These are phyloP conservation scores for Fusarium globosum DNA, from an alignment of 2,329 filamentous ascomycete species.

Conservation along the genomic window DNA sequence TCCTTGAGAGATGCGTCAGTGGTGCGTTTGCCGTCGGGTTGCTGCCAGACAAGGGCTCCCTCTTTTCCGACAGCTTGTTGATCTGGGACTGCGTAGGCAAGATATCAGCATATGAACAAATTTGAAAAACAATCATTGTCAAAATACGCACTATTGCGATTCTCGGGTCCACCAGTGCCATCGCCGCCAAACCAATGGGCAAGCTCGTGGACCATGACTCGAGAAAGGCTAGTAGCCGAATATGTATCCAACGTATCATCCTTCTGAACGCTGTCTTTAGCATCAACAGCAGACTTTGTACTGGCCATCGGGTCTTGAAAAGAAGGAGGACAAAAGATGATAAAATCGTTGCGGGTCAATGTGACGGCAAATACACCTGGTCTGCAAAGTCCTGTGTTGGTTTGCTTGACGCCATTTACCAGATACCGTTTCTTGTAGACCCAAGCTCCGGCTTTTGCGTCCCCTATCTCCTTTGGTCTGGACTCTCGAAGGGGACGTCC, in stretches of 20 bases:
- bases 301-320: background rate
- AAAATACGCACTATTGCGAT: background rate
- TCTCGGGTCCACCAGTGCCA: background rate
- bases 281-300: background rate
- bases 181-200: slow-evolving; percentile 1
- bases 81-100: background rate
- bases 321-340: background rate
- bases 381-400: background rate
- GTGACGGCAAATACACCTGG: background rate
- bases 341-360: background rate
- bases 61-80: slow-evolving; percentile 1
- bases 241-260: background rate
- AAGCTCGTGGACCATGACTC: slow-evolving; percentile 7
- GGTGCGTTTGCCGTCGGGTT: background rate
- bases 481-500: background rate
- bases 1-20: background rate
- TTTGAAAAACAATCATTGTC: too few relatives aligned
- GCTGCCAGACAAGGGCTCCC: background rate
- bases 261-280: background rate
- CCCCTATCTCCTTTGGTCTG: background rate
- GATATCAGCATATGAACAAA: fast-evolving
- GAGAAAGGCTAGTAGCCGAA: background rate
- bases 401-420: background rate
- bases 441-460: background rate
- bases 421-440: background rate